These are phyloP conservation scores for Alternaria sp. DNA, from an alignment of 2,329 filamentous ascomycete species.

Conservation along the genomic window DNA sequence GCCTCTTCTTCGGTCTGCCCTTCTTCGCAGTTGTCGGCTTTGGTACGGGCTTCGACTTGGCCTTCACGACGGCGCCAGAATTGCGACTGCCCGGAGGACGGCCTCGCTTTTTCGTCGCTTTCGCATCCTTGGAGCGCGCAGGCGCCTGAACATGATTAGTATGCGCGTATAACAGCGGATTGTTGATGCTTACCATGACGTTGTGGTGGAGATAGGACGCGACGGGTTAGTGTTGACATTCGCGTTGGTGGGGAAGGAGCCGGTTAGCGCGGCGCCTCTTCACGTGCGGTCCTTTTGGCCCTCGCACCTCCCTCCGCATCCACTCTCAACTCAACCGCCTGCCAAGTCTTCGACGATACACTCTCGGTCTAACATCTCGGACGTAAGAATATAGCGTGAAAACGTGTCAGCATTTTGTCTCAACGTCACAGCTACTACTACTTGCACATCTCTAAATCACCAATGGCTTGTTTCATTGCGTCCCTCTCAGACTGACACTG, in stretches of 20 bases:
- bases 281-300: not conserved
- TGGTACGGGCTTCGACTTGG: constrained; percentile 14
- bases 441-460: not conserved
- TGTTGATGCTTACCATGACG: constrained; percentile 37
- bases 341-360: not conserved
- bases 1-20: constrained; percentile 18
- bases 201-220: constrained; percentile 27
- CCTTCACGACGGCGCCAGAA: constrained; percentile 11
- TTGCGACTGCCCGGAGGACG: constrained; percentile 34
- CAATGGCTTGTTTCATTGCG: not conserved
- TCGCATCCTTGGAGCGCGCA: constrained; percentile 20
- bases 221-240: constrained; percentile 16
- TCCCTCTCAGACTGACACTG: not conserved
- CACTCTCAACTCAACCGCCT: not conserved
- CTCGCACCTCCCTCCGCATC: not conserved
- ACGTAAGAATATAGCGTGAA: not conserved
- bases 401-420: not conserved
- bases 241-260: constrained; percentile 11
- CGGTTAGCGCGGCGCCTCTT: constrained; percentile 10
- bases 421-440: not conserved
- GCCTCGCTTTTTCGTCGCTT: constrained; percentile 29
- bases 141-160: constrained; percentile 34
- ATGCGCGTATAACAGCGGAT: not conserved
- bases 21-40: constrained; percentile 19
- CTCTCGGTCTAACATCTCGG: not conserved